Evolutionary conservation across 371 early-diverging fungal species (phyloP).

Genomic region (Lichtheimia ornata): DNA sequence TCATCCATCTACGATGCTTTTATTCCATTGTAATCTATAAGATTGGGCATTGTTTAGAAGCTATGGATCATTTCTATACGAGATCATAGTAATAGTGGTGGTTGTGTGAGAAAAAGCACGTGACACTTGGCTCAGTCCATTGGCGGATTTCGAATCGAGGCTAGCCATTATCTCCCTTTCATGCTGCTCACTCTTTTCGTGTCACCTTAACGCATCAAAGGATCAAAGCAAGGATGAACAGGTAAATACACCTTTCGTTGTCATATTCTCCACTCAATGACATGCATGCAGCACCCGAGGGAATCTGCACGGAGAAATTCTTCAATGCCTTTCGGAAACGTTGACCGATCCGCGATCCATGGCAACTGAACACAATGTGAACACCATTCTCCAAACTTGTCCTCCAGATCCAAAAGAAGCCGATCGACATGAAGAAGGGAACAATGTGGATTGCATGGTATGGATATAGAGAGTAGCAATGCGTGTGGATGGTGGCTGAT

Average conservation of each 20-base stretch:
- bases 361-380: constrained; percentile 31
- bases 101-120: too few species aligned
- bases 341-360: constrained; percentile 48
- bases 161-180: too few species aligned
- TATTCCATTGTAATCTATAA: too few species aligned
- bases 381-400: constrained; percentile 33
- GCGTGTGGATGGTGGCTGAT: neutral
- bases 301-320: constrained; percentile 58
- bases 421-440: too few species aligned
- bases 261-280: neutral
- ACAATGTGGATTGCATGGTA: constrained; percentile 8
- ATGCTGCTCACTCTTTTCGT: too few species aligned
- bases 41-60: too few species aligned
- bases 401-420: constrained; percentile 21
- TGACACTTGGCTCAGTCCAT: too few species aligned
- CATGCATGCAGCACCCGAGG: neutral
- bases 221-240: neutral
- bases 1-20: too few species aligned
- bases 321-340: constrained; percentile 55
- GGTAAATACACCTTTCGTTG: neutral
- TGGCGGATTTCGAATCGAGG: too few species aligned
- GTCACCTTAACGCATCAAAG: too few species aligned
- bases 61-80: too few species aligned
- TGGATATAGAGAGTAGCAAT: constrained; percentile 5
- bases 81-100: too few species aligned